Evolutionary conservation across 306 rosid genomes (phyloP), one percentile per base, ranked within the genome.

Genomic region (Hippophae tibetana): DNA sequence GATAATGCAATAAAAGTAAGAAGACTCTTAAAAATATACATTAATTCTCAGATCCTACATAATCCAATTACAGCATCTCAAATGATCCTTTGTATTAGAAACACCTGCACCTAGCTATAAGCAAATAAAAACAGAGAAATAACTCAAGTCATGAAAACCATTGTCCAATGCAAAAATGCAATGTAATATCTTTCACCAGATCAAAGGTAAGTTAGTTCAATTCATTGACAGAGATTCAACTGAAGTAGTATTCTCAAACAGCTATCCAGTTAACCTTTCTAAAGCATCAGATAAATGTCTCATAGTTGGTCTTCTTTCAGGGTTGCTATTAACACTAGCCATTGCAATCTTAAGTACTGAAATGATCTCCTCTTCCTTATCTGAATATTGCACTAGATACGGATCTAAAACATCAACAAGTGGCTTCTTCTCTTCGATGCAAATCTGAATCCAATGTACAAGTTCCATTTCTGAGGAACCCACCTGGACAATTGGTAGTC

Each of bases 401-500:
- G 94, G 94, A 64, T 92, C 97, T 48, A 88, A 74, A 7, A 88
- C 95, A 13, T 92, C 96, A 1, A 85, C 69, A 43, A 88, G 86
- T 14, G 93, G 95, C 76, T 86, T 85, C 85, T 92, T 88, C 58
- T 92, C 99, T 47, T 92, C 96, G 43, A 92, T 83, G 85, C 95
- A 86, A 71, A 83, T 82, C 69, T 86, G 95, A 69, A 88, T 81
- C 99, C 99, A 92, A 31, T 80, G 87, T 46, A 88, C 99, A 54
- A 92, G 84, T 78, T 86, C 95, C 93, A 88, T 84, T 72, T 92
- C 97, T 26, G 90, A 76, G 63, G 75, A 69, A 45, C 92, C 95
- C 47, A 83, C 84, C 45, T 74, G 92, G 57, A 87, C 79, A 40
- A 90, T 67, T 0, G 98, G 86, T 67, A 86, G 71, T 71, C 93